phyloP scores from a whole-genome alignment of 352 stramenopile species.

The Globisporangium lucens region DNA sequence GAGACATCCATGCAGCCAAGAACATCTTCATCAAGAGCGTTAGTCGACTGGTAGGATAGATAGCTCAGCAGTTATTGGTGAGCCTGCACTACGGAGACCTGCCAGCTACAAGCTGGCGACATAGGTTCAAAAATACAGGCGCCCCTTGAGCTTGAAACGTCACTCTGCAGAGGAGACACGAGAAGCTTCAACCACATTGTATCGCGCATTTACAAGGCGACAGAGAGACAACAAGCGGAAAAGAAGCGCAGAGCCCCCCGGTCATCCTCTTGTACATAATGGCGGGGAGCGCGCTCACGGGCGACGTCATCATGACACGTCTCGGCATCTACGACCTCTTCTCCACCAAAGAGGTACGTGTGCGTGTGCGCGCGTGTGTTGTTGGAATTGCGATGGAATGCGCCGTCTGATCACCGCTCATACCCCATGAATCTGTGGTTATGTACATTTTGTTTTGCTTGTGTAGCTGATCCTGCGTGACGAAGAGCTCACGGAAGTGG shows the following conservation, averaged over 20 bases:
- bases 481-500: constrained; percentile 43
- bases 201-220: background rate
- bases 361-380: background rate
- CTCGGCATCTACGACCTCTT: constrained; percentile 61
- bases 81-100: no score
- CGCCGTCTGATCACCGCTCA: background rate
- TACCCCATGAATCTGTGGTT: background rate
- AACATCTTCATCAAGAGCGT: no score
- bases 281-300: constrained; percentile 22
- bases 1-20: no score
- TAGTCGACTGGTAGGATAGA: no score
- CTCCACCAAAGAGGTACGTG: constrained; percentile 55
- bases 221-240: background rate
- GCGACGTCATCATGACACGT: constrained; percentile 54
- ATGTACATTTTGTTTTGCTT: background rate
- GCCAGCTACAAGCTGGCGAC: no score
- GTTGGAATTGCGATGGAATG: background rate
- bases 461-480: constrained; percentile 71
- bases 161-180: constrained; percentile 8
- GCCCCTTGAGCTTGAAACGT: constrained; percentile 33
- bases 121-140: no score
- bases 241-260: background rate
- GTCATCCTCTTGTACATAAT: background rate
- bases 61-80: no score
- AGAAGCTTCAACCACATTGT: background rate